Evolutionary conservation across 768 basidiomycete species (phyloP), one percentile per base, ranked within the genome.

Genomic region (Pholiota microspora): DNA sequence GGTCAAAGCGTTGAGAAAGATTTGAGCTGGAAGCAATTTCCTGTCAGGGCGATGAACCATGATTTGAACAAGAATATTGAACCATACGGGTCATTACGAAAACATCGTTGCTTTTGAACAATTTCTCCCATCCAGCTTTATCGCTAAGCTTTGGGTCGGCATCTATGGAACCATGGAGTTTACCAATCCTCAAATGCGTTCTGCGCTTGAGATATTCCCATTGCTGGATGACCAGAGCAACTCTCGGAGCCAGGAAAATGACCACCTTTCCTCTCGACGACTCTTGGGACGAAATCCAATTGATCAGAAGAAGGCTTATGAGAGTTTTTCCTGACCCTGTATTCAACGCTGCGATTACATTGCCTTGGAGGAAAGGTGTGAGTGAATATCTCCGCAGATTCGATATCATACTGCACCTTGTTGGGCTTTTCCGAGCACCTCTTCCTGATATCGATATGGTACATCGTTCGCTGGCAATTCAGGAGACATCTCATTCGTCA

Each of bases 1-100:
- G 0, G 84, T 86, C 55, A 94, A 70, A 13, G 92, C 66, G 58
- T 93, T 89, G 47, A 90, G 72, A 61, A 92, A 89, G 49, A 95
- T 87, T 65, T 93, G 89, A 0, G 92, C 91, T 92, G 31, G 18
- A 53, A 56, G n/a, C n/a, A n/a, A n/a, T n/a, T 28, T 15, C 25
- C 18, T 16, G 24, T 51, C n/a, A 34, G 24, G 45, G 38, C 13
- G 34, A 24, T n/a, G 27, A n/a, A 21, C 7, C 25, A 45, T 28
- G 13, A 21, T 4, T 15, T 2, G 1, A 9, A 8, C 23, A 21
- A 34, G 36, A 51, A 32, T 31, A 5, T 42, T 2, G 60, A n/a
- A n/a, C n/a, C 72, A 53, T 68, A 91, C 89, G 84, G 9, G 94
- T 94, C 84, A 93, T 89, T 2, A 96, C 90, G 53, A 92, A 77